Evolutionary conservation across 2,329 filamentous ascomycete genomes (phyloP).

Genomic region (Talaromyces albobiverticillius): DNA sequence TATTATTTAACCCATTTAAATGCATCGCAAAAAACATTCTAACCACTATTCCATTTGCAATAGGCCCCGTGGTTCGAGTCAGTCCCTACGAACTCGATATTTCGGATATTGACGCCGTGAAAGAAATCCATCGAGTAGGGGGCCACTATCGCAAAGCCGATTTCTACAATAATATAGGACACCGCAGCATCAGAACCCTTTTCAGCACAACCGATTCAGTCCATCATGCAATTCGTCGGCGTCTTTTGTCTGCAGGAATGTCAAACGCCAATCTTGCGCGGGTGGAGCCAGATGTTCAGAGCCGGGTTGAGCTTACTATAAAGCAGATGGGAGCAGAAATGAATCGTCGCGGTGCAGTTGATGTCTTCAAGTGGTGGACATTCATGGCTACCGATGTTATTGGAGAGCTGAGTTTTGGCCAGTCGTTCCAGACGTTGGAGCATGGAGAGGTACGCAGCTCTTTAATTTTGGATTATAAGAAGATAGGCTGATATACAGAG

Average conservation of each 20-base stretch:
- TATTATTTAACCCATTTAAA: neutral
- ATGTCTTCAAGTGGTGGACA: constrained; percentile 55
- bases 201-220: constrained; percentile 43
- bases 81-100: constrained; percentile 32
- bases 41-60: neutral
- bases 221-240: constrained; percentile 40
- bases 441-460: constrained; percentile 41
- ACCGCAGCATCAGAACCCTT: constrained; percentile 26
- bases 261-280: constrained; percentile 22
- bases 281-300: constrained; percentile 41
- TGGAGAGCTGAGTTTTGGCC: constrained; percentile 53
- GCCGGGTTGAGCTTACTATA: constrained; percentile 40
- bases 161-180: constrained; percentile 28
- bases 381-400: constrained; percentile 57
- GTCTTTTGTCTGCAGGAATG: constrained; percentile 38
- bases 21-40: neutral
- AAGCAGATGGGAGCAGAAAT: constrained; percentile 47
- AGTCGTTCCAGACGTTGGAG: constrained; percentile 55
- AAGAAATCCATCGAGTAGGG: constrained; percentile 34
- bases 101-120: constrained; percentile 33
- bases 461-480: neutral
- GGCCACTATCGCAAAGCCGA: constrained; percentile 32
- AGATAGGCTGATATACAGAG: neutral
- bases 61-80: constrained; percentile 33
- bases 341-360: constrained; percentile 32